Conservation (phyloP, 176 grass and related monocot genomes). For the Bothriochloa decipiens region DNA sequence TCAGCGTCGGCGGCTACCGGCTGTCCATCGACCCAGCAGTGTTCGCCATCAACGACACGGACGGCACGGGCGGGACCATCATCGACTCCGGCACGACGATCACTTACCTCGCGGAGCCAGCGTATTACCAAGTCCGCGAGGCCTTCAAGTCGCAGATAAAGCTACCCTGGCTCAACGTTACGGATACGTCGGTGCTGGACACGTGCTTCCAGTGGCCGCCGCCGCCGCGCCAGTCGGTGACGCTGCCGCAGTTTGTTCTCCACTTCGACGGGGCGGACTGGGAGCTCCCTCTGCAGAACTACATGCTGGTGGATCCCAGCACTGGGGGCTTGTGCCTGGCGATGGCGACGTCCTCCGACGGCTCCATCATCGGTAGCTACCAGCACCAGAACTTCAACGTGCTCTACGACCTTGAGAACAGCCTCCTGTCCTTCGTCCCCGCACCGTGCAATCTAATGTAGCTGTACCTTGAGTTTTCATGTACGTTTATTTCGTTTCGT, state of each 20-base stretch:
- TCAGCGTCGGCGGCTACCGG: conserved; percentile 49
- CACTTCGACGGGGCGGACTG: conserved; percentile 57
- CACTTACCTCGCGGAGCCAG: conserved; percentile 47
- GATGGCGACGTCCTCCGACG: conserved; percentile 42
- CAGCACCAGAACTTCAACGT: conserved; percentile 61
- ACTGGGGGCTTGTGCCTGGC: conserved; percentile 52
- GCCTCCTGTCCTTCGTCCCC: conserved; percentile 51
- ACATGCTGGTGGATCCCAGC: conserved; percentile 41
- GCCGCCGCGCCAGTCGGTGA: conserved; percentile 19
- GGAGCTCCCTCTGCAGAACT: conserved; percentile 54
- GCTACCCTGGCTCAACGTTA: conserved; percentile 30
- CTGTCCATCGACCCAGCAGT: conserved; percentile 36
- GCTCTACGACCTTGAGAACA: conserved; percentile 65
- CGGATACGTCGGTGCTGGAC: conserved; percentile 33
- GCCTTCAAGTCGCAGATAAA: conserved; percentile 35
- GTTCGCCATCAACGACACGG: conserved; percentile 61
- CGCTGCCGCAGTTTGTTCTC: conserved; percentile 38
- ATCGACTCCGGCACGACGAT: conserved; percentile 58
- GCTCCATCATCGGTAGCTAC: conserved; percentile 58
- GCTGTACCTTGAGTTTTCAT: neutral
- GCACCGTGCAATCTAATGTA: conserved; percentile 46
- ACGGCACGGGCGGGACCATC: conserved; percentile 58
- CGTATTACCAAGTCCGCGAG: conserved; percentile 35
- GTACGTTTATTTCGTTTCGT: neutral
- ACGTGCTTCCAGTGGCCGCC: conserved; percentile 66